Evolutionary conservation across 257 asterid genomes (phyloP), one percentile per base, ranked within the genome.

Genomic region (Verbena officinalis): DNA sequence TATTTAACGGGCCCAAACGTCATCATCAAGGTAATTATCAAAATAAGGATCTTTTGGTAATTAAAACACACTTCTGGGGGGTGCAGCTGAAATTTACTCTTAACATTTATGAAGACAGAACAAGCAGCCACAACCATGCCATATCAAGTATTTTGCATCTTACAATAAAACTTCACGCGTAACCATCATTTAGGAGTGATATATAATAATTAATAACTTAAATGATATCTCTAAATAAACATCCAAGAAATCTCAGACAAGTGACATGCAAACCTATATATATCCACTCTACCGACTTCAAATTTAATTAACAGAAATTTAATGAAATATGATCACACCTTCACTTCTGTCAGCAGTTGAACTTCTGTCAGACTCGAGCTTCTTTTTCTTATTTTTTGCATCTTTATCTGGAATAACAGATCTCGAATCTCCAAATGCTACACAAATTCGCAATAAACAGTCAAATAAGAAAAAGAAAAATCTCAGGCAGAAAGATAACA

Each of bases 391-490:
- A 20, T 70, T 73, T 70, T 75, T 80, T 8, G 66, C 62, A 67
- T 81, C 79, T 50, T 61, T 78, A 3, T 80, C 96, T 9, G 59
- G 67, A 55, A 75, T 33, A 60, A 87, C 65, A 67, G 91, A 67
- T 74, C 67, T 87, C 39, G 96, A 81, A 38, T 81, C 84, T 65
- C 95, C 94, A 36, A 76, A 75, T 27, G 97, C 99, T 93, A 81
- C 87, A 80, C 10, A 36, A 50, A 14, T 40, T 20, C 7, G 42
- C 30, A 68, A 34, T 62, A 22, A 15, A 50, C 33, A 19, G 59
- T 79, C 67, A 65, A 73, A 65, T 34, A 23, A 58, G 51, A 72
- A 40, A 51, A 44, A 63, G 11, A 65, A 14, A 44, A 24, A 13
- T 56, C 33, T 55, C 33, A 13, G 48, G 68, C 19, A 54, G 27